phyloP scores from a whole-genome alignment of 2,329 filamentous ascomycete species.

The Fusarium poae region DNA sequence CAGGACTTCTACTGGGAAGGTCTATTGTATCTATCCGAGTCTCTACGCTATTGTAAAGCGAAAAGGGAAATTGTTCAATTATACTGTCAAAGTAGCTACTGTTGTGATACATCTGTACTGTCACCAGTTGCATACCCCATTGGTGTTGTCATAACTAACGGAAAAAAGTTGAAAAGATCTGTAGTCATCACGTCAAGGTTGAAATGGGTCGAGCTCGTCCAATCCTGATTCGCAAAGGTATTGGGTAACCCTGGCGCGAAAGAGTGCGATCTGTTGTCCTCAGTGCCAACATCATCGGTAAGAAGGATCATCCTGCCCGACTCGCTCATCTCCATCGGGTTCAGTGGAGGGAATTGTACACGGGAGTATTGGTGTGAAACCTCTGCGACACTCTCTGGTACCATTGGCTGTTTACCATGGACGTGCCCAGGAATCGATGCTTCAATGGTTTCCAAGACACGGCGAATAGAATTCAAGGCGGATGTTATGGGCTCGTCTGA shows the following conservation, averaged over 20 bases:
- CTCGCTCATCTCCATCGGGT: neutral
- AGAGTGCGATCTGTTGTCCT: neutral
- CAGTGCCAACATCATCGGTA: rapidly evolving
- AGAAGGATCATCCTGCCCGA: neutral
- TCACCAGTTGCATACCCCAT: rapidly evolving
- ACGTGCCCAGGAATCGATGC: rapidly evolving
- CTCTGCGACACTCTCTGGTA: rapidly evolving
- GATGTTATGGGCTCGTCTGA: neutral
- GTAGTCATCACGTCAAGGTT: neutral
- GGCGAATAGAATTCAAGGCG: neutral
- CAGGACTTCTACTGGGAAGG: too few species aligned
- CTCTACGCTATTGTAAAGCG: too few species aligned
- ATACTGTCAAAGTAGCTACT: too few species aligned
- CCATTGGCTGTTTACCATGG: neutral
- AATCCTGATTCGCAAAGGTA: neutral
- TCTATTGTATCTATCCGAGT: too few species aligned
- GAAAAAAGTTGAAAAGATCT: neutral
- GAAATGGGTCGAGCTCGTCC: neutral
- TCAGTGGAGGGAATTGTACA: neutral
- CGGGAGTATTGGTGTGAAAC: neutral
- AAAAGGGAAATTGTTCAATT: too few species aligned
- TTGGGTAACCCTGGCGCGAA: neutral
- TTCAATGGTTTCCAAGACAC: neutral
- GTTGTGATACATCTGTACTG: too few species aligned
- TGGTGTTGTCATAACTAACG: neutral